Percentiles rank a stretch among this genome's conserved stretches.
Evolutionary conservation across 1,284 basidiomycete genomes (phyloP).

Genomic region (Heterobasidion parviporum): DNA sequence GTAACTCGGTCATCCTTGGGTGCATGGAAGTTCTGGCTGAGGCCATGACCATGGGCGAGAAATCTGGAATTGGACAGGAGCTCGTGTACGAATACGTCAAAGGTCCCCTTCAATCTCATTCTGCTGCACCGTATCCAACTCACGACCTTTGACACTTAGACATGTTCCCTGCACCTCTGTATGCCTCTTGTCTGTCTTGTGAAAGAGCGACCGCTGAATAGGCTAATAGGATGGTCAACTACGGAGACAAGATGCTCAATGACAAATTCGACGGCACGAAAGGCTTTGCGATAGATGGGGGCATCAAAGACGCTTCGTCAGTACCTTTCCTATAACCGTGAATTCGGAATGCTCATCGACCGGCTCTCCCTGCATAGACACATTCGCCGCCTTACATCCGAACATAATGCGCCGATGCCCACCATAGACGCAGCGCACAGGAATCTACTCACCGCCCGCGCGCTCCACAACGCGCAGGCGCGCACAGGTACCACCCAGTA

Average conservation of each 20-base stretch:
- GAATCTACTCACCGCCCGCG: slow-evolving; percentile 72
- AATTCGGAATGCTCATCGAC: not conserved
- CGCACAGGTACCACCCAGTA: slow-evolving; percentile 36
- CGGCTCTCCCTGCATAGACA: slow-evolving; percentile 31
- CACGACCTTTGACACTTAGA: slow-evolving; percentile 24
- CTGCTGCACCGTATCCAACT: slow-evolving; percentile 14
- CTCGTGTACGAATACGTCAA: slow-evolving; percentile 52
- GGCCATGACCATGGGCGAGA: slow-evolving; percentile 77
- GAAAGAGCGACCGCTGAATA: not conserved
- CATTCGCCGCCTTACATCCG: slow-evolving; percentile 50
- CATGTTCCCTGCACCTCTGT: slow-evolving; percentile 53
- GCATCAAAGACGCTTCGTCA: slow-evolving; percentile 74
- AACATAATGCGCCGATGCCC: slow-evolving; percentile 76
- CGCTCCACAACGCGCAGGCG: slow-evolving; percentile 45
- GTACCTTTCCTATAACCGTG: slow-evolving; percentile 12
- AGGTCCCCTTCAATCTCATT: slow-evolving; percentile 26
- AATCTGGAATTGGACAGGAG: slow-evolving; percentile 69
- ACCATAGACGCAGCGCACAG: slow-evolving; percentile 71
- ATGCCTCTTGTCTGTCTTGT: slow-evolving; percentile 10
- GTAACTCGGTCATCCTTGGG: slow-evolving; percentile 64
- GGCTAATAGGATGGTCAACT: slow-evolving; percentile 32
- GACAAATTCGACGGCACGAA: slow-evolving; percentile 70
- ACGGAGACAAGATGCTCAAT: slow-evolving; percentile 59
- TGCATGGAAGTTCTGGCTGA: slow-evolving; percentile 76
- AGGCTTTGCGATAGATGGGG: slow-evolving; percentile 85